A percentile compares a stretch with the other conserved stretches of the same genome.
These are phyloP conservation scores for Fusarium burgessii DNA, from an alignment of 2,329 filamentous ascomycete species.

Conservation along the genomic window DNA sequence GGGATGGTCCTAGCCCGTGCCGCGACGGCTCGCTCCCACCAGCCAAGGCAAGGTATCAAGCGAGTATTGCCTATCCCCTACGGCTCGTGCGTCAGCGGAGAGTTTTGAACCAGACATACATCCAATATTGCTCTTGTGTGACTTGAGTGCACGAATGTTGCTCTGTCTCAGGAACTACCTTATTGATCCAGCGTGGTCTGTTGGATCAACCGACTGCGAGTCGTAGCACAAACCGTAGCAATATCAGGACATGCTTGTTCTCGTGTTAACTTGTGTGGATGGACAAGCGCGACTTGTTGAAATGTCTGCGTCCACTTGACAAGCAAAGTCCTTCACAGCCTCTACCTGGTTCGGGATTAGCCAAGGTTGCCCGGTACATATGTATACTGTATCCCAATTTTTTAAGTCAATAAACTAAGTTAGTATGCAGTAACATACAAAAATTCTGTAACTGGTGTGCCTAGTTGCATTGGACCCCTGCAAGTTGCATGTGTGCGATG, in stretches of 20 bases:
- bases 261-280: background rate
- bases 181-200: background rate
- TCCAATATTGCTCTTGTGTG: slow-evolving; percentile 7
- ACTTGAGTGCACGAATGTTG: slow-evolving; percentile 1
- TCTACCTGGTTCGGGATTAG: slow-evolving; percentile 6
- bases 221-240: slow-evolving; percentile 1
- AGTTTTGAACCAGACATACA: slow-evolving; percentile 11
- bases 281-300: slow-evolving; percentile 20
- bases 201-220: background rate
- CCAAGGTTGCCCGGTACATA: background rate
- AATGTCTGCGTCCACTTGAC: slow-evolving; percentile 5
- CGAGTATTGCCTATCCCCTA: slow-evolving; percentile 20
- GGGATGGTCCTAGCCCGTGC: slow-evolving; percentile 30
- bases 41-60: slow-evolving; percentile 18
- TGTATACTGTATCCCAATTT: background rate
- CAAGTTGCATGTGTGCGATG: slow-evolving; percentile 11
- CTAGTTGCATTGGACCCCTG: slow-evolving; percentile 27
- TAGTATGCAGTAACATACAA: slow-evolving; percentile 19
- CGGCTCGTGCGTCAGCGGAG: slow-evolving; percentile 30
- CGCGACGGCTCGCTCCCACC: slow-evolving; percentile 37
- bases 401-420: background rate
- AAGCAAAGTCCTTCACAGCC: slow-evolving; percentile 11
- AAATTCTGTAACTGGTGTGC: slow-evolving; percentile 30
- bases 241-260: slow-evolving; percentile 10
- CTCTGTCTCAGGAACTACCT: background rate